Percentiles rank a stretch among this genome's conserved stretches.
These are phyloP conservation scores for Paraphoma sp. DNA, from an alignment of 2,329 filamentous ascomycete species.

Conservation along the genomic window DNA sequence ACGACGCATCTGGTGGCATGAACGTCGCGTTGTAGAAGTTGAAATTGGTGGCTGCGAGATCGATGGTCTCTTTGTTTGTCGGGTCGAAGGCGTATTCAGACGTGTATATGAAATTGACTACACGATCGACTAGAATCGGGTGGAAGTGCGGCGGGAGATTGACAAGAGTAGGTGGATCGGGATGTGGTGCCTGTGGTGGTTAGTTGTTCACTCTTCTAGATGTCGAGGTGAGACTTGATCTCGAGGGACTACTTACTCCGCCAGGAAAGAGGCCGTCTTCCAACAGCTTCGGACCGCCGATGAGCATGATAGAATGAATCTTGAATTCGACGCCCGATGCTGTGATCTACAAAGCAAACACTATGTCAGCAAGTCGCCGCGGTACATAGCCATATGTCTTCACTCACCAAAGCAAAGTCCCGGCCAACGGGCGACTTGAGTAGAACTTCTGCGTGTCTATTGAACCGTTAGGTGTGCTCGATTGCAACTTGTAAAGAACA, in stretches of 20 bases:
- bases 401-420: constrained; percentile 14
- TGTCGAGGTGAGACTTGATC: background rate
- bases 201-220: background rate
- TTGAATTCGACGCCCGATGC: constrained; percentile 6
- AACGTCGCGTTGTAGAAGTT: background rate
- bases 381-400: background rate
- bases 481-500: background rate
- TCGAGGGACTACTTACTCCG: constrained; percentile 2
- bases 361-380: too few species aligned
- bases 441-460: constrained; percentile 5
- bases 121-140: constrained; percentile 10
- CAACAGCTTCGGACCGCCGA: constrained; percentile 15
- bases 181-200: background rate
- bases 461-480: background rate
- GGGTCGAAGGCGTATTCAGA: constrained; percentile 11
- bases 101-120: constrained; percentile 22
- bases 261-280: constrained; percentile 12
- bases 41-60: background rate
- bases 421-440: constrained; percentile 9
- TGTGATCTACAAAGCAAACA: too few species aligned
- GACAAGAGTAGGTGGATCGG: constrained; percentile 2
- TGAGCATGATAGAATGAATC: constrained; percentile 17
- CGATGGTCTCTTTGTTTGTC: background rate
- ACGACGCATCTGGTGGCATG: background rate
- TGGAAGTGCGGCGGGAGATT: background rate